These are phyloP conservation scores for Cenchrus fungigraminus DNA, from an alignment of 176 grass and related monocot genomes.

Conservation along the genomic window DNA sequence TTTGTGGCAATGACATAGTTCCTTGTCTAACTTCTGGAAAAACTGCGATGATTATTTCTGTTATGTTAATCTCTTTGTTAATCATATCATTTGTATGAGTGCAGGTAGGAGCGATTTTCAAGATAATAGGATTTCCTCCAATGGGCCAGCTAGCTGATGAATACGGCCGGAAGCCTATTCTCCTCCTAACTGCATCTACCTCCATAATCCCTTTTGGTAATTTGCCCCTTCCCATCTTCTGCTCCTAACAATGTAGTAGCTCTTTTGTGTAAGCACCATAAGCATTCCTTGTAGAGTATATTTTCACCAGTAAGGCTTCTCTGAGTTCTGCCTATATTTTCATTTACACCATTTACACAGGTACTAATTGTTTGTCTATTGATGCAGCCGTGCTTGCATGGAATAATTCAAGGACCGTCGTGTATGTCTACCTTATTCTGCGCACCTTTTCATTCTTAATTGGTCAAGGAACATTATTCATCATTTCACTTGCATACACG, in stretches of 20 bases:
- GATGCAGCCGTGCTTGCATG: slow-evolving; percentile 70
- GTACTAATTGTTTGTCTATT: neutral
- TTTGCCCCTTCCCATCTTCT: neutral
- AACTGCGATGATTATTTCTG: neutral
- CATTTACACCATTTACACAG: neutral
- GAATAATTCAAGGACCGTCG: slow-evolving; percentile 52
- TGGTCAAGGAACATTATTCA: slow-evolving; percentile 81
- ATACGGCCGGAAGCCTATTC: slow-evolving; percentile 73
- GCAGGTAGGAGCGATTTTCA: slow-evolving; percentile 82
- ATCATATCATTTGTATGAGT: neutral
- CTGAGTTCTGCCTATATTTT: too few species aligned
- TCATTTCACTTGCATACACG: slow-evolving; percentile 72
- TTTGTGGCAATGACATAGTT: neutral
- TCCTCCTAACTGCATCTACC: slow-evolving; percentile 69
- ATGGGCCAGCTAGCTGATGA: slow-evolving; percentile 86
- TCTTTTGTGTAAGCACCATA: neutral
- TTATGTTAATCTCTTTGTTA: neutral
- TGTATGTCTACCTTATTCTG: slow-evolving; percentile 65
- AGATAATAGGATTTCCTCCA: slow-evolving; percentile 63
- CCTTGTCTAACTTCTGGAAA: too few species aligned
- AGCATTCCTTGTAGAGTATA: neutral
- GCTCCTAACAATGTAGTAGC: too few species aligned
- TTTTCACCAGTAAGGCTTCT: too few species aligned
- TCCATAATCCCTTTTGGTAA: slow-evolving; percentile 84
- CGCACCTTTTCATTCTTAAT: slow-evolving; percentile 72